Conservation (phyloP, 179 eudicot species). For the Dionaea muscipula region DNA sequence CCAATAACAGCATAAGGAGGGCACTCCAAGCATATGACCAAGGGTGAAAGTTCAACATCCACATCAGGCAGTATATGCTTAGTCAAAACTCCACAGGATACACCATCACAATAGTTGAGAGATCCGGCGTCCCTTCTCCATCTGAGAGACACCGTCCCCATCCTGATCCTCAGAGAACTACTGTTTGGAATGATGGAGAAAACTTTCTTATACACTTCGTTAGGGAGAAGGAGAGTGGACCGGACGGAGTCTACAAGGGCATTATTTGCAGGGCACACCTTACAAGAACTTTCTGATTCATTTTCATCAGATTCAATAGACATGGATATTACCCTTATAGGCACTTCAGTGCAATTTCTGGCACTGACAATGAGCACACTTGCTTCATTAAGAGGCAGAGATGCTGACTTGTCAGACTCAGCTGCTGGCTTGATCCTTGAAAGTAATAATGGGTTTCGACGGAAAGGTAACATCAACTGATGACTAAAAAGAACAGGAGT, state of each 20-base stretch:
- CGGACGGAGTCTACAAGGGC: slow-evolving; percentile 15
- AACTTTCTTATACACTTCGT: slow-evolving; percentile 68
- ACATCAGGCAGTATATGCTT: slow-evolving; percentile 67
- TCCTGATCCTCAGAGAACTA: slow-evolving; percentile 27
- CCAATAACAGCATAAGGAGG: slow-evolving; percentile 90
- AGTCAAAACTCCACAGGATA: slow-evolving; percentile 39
- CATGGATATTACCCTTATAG: slow-evolving; percentile 58
- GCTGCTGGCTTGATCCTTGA: slow-evolving; percentile 43
- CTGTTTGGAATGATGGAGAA: slow-evolving; percentile 50
- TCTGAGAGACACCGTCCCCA: slow-evolving; percentile 56
- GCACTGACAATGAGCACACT: slow-evolving; percentile 58
- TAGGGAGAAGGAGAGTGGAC: slow-evolving; percentile 47
- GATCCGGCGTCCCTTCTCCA: slow-evolving; percentile 49
- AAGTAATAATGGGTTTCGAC: slow-evolving; percentile 65
- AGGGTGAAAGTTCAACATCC: slow-evolving; percentile 51
- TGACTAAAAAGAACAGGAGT: slow-evolving; percentile 57
- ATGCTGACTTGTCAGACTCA: slow-evolving; percentile 34
- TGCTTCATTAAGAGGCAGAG: slow-evolving; percentile 60
- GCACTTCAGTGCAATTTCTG: slow-evolving; percentile 78
- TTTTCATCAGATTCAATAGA: slow-evolving; percentile 49
- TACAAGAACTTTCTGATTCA: slow-evolving; percentile 25
- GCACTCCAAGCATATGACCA: slow-evolving; percentile 59
- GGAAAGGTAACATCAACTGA: slow-evolving; percentile 58
- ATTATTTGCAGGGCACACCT: slow-evolving; percentile 29
- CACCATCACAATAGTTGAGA: slow-evolving; percentile 11